phyloP scores from a whole-genome alignment of 2,329 filamentous ascomycete species.

The Colletotrichum godetiae region DNA sequence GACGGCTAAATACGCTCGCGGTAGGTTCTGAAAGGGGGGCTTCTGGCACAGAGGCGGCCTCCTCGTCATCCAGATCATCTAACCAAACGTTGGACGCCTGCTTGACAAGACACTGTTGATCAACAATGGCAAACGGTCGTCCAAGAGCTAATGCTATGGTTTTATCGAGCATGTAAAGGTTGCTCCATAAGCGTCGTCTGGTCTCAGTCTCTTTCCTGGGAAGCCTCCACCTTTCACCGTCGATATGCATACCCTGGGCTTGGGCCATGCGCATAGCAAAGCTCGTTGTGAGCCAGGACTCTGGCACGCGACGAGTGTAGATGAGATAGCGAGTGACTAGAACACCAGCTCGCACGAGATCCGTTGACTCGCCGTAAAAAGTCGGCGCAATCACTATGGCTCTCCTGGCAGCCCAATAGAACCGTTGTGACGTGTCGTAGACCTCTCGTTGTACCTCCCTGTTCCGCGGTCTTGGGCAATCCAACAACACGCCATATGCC shows the following conservation, averaged over 20 bases:
- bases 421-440: slow-evolving; percentile 51
- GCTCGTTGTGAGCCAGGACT: slow-evolving; percentile 54
- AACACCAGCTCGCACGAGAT: slow-evolving; percentile 52
- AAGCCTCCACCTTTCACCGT: slow-evolving; percentile 52
- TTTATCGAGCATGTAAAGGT: slow-evolving; percentile 51
- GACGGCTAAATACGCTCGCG: slow-evolving; percentile 44
- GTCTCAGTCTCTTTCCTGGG: slow-evolving; percentile 50
- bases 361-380: slow-evolving; percentile 53
- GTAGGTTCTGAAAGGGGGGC: slow-evolving; percentile 46
- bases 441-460: slow-evolving; percentile 48
- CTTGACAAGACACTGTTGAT: slow-evolving; percentile 51
- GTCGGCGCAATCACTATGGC: slow-evolving; percentile 54
- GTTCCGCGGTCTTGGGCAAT: slow-evolving; percentile 45
- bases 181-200: slow-evolving; percentile 51
- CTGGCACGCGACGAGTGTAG: slow-evolving; percentile 49
- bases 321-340: slow-evolving; percentile 53
- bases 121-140: slow-evolving; percentile 51
- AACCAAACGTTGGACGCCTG: slow-evolving; percentile 51
- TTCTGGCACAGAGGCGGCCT: slow-evolving; percentile 38
- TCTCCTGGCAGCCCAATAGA: slow-evolving; percentile 52
- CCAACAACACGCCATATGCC: slow-evolving; percentile 50
- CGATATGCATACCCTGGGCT: slow-evolving; percentile 55
- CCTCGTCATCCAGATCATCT: slow-evolving; percentile 47
- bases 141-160: slow-evolving; percentile 53
- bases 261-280: slow-evolving; percentile 56